Evolutionary conservation across 2,329 filamentous ascomycete species (phyloP).

Genomic region (Lachnellula arida): DNA sequence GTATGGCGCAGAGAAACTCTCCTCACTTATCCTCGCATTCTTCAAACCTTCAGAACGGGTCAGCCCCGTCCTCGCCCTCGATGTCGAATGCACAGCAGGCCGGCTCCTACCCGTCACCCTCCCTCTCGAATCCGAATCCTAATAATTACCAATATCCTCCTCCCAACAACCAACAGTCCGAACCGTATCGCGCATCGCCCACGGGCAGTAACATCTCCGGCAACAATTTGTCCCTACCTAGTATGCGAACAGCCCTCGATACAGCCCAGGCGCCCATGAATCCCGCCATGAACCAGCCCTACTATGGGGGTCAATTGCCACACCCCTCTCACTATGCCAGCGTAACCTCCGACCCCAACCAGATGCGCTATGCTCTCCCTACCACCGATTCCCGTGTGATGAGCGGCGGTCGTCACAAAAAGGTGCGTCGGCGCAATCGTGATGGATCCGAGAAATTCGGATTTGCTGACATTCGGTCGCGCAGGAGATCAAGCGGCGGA

Average conservation of each 20-base stretch:
- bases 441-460: conserved; percentile 8
- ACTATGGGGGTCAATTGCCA: conserved; percentile 33
- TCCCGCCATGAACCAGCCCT: conserved; percentile 42
- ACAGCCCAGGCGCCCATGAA: conserved; percentile 41
- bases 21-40: conserved; percentile 20
- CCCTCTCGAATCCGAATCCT: conserved; percentile 37
- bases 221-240: conserved; percentile 40
- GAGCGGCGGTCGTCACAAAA: conserved; percentile 58
- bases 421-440: conserved; percentile 26
- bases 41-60: conserved; percentile 27
- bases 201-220: conserved; percentile 39
- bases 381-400: conserved; percentile 49
- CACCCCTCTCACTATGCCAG: conserved; percentile 43
- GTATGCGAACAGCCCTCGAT: conserved; percentile 44
- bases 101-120: conserved; percentile 45
- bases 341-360: conserved; percentile 41
- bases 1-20: conserved; percentile 27
- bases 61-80: conserved; percentile 29
- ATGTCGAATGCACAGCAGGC: conserved; percentile 32
- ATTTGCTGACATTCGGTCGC: conserved; percentile 23
- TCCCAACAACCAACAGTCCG: conserved; percentile 30
- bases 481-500: conserved; percentile 69
- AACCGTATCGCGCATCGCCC: conserved; percentile 41
- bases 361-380: conserved; percentile 53
- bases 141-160: conserved; percentile 41